Percentiles rank a stretch among this genome's conserved stretches.
Evolutionary conservation across 345 rosid genomes (phyloP).

Genomic region (Balakata baccata): DNA sequence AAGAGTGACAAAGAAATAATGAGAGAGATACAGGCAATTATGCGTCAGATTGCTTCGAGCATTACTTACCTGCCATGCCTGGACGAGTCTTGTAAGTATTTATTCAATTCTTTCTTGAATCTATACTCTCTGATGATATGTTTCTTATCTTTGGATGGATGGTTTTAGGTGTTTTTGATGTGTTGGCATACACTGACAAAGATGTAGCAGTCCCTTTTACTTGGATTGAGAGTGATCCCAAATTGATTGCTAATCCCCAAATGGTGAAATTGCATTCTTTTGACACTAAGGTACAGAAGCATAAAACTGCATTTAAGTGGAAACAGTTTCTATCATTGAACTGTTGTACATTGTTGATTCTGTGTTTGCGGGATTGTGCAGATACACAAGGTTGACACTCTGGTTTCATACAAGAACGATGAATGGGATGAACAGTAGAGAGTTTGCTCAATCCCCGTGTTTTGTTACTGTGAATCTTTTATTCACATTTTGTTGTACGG

Average conservation of each 20-base stretch:
- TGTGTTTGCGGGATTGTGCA: constrained; percentile 27
- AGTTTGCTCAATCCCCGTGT: no score
- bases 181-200: constrained; percentile 80
- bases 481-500: constrained; percentile 40
- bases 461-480: constrained; percentile 45
- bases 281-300: constrained; percentile 68
- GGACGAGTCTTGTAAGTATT: constrained; percentile 76
- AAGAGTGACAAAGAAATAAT: constrained; percentile 94
- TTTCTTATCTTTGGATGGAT: not conserved
- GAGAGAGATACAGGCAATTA: constrained; percentile 94
- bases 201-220: constrained; percentile 93
- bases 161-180: constrained; percentile 81
- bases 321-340: not conserved
- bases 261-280: constrained; percentile 97
- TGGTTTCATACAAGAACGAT: constrained; percentile 90
- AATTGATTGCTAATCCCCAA: constrained; percentile 92
- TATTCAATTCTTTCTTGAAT: not conserved
- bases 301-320: not conserved
- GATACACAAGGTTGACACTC: constrained; percentile 97
- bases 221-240: constrained; percentile 93
- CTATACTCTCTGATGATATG: not conserved
- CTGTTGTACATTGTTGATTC: not conserved
- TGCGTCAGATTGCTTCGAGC: constrained; percentile 93
- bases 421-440: constrained; percentile 84
- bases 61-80: constrained; percentile 95